Evolutionary conservation across 331 rosid genomes (phyloP), one percentile per base, ranked within the genome.

Genomic region (Quercus tomentella): DNA sequence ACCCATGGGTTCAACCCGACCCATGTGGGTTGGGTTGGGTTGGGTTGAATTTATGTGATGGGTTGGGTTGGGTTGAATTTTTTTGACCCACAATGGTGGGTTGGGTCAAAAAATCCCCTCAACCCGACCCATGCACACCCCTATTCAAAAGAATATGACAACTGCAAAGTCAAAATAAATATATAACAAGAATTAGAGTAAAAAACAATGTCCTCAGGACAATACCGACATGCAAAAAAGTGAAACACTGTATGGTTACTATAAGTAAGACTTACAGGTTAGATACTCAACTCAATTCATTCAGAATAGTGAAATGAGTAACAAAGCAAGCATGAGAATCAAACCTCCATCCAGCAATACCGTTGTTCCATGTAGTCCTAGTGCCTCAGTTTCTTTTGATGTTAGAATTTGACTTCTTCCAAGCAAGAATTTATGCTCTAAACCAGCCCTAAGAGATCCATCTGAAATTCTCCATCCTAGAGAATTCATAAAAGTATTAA

Each of bases 391-490:
- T 80, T 94, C 97, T 80, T 77, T 57, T n/a, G n/a, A n/a, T n/a
- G n/a, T n/a, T n/a, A n/a, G n/a, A n/a, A n/a, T n/a, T n/a, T n/a
- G n/a, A n/a, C 97, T 89, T 85, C 98, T 89, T 77, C 98, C 97
- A 49, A 87, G 86, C 77, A 94, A 85, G 73, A 61, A 75, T 56
- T 93, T 85, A 70, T 52, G 57, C 89, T 92, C 89, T 80, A 92
- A 81, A 76, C 98, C 97, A 73, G 76, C 56, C 80, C 86, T 87
- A n/a, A 92, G 88, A 37, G 97, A 94, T 70, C 51, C 83, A 43
- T 94, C 90, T 7, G 97, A 87, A 82, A 91, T 82, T 77, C 55
- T 84, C 98, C 92, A 92, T 33, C 97, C 98, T 92, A 81, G 80
- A 76, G 81, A 54, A 86, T 69, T 56, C 69, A 66, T 57, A 49